Conservation (phyloP, 2,329 filamentous ascomycete species). For the Achaetomium macrosporum region DNA sequence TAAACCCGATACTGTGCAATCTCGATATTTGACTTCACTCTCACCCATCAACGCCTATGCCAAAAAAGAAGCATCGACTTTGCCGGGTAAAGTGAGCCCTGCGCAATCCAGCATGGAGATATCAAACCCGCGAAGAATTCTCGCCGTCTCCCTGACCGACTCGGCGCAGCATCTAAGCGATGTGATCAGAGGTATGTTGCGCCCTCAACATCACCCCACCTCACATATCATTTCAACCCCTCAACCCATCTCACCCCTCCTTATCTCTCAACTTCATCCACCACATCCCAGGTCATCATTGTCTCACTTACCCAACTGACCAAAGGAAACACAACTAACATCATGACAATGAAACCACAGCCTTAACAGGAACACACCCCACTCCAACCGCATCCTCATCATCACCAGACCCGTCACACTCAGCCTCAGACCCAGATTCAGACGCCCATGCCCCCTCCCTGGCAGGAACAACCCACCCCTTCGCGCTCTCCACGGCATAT, state of each 20-base stretch:
- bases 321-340: not conserved
- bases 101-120: slow-evolving; percentile 30
- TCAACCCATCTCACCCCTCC: not conserved
- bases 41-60: not conserved
- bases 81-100: not conserved
- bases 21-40: not conserved
- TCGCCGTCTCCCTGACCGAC: slow-evolving; percentile 49
- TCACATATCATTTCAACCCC: not conserved
- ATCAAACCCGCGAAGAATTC: slow-evolving; percentile 49
- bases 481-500: slow-evolving; percentile 53
- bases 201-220: not conserved
- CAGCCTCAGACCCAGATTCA: slow-evolving; percentile 23
- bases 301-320: slow-evolving; percentile 6
- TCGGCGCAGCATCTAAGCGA: slow-evolving; percentile 42
- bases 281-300: too few relatives aligned
- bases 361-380: slow-evolving; percentile 22
- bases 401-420: not conserved
- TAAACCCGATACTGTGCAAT: too few relatives aligned
- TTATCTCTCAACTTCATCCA: not conserved
- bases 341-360: slow-evolving; percentile 24
- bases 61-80: not conserved
- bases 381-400: slow-evolving; percentile 5
- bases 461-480: slow-evolving; percentile 54
- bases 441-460: slow-evolving; percentile 35
- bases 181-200: slow-evolving; percentile 47